Evolutionary conservation across 2,329 filamentous ascomycete species (phyloP), one percentile per base, ranked within the genome.

Genomic region (Diaporthe citriasiana): DNA sequence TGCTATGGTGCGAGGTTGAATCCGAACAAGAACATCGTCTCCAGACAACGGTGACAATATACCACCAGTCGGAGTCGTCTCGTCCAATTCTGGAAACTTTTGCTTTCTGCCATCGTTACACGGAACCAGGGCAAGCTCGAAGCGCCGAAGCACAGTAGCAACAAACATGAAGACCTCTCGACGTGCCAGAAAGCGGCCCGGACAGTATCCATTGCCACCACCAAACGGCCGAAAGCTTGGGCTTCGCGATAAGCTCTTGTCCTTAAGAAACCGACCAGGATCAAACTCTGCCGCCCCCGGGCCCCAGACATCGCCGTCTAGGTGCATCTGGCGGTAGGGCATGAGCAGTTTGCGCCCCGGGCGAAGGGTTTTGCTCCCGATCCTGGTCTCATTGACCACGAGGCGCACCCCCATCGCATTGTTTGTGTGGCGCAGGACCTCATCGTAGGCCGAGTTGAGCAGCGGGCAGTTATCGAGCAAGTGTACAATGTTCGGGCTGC

Each of bases 291-390:
- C 57, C 35, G 35, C 57, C 22, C 4, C n/a, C 3, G 13, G 4
- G 19, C 57, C 57, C 38, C 57, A 60, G 13, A 42, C 35, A 25
- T n/a, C 25, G 13, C 35, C 8, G 7, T 42, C n/a, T 27, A 42
- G n/a, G 22, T 60, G 35, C 57, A 60, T 60, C 38, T 60, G 57
- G 38, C 57, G 57, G n/a, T 60, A 60, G n/a, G 57, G 38, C 38
- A 60, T 42, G n/a, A 60, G 57, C 5, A 60, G 57, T 8, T 60
- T 42, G 57, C 57, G 57, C 0, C 57, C 57, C 38, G 57, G 38
- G n/a, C 57, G 57, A 27, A 60, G 38, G 35, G 38, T 60, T 38
- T 60, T 42, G 1, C 7, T 4, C n/a, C 57, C 57, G 25, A 60
- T 60, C 38, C 4, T 27, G n/a, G 38, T 42, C n/a, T 40, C 13